These are phyloP conservation scores for Acanthamoeba healyi DNA, from an alignment of 208 protist species.

Conservation along the genomic window DNA sequence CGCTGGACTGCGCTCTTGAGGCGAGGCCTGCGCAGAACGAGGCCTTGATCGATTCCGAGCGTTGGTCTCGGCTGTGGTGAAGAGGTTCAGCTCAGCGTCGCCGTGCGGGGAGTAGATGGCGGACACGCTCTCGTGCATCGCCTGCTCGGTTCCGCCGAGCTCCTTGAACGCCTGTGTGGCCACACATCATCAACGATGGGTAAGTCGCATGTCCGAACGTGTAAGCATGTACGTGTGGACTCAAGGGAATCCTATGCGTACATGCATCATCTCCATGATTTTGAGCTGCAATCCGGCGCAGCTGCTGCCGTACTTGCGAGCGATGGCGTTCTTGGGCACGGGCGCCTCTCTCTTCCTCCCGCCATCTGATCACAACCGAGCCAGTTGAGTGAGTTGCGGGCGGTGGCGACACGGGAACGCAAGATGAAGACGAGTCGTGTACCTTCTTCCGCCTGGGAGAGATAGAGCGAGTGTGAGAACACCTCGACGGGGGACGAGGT, in stretches of 20 bases:
- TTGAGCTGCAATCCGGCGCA: neutral
- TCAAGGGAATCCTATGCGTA: neutral
- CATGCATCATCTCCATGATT: slow-evolving; percentile 31
- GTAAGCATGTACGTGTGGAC: neutral
- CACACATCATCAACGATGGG: neutral
- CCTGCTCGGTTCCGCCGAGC: neutral
- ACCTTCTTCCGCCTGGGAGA: slow-evolving; percentile 22
- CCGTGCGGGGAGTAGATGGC: neutral
- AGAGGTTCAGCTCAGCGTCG: neutral
- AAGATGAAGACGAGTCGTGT: neutral
- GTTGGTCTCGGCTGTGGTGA: too few relatives aligned
- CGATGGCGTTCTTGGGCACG: neutral
- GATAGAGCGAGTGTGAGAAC: slow-evolving; percentile 48
- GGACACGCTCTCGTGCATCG: slow-evolving; percentile 22
- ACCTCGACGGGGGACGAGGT: neutral
- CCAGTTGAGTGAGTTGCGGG: neutral
- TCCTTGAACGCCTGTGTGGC: neutral
- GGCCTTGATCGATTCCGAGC: too few relatives aligned
- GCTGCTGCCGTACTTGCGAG: neutral
- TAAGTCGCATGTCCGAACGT: too few relatives aligned
- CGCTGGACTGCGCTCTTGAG: too few relatives aligned
- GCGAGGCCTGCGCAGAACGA: too few relatives aligned
- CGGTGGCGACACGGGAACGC: neutral
- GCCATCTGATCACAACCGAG: neutral
- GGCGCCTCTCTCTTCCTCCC: neutral